Base-by-base conservation (phyloP, 1,139 yeast species). In the Entelexis sorbosivorans region DNA sequence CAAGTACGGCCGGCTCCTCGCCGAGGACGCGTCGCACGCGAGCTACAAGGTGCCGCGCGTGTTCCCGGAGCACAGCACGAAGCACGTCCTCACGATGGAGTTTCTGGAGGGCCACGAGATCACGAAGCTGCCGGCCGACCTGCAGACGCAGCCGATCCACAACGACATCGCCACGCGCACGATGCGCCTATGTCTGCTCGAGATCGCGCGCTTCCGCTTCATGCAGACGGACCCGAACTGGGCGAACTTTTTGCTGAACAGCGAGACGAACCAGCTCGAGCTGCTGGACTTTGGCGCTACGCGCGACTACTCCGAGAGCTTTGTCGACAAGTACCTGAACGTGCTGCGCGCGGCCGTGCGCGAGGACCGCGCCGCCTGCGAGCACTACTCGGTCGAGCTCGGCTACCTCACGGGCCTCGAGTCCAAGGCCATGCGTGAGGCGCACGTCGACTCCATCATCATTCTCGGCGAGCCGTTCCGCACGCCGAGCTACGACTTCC, bases 141-240 rank as follows among this genome's bases (percentile, higher is more conserved):
- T 74, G 56, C 96, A 87, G 67, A 48, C 35, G 5, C 56, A 50
- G 50, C 43, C 39, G 3, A 42, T 46, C 16, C 78, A 76, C 17
- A 78, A 84, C 17, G 81, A 76, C 56, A 82, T 91, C 55, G 95
- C 95, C 13, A 77, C 87, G 9, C 77, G 82, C 61, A 81, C 91
- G 55, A 84, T 93, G 96, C 76, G 87, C 58, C 73, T 91, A 46
- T 88, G 96, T 63, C 71, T 91, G 48, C 72, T 77, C 60, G 99
- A 91, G 67, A 83, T 93, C 63, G 87, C 87, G 32, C 72, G 77
- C 60, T 89, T 83, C 71, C 77, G 76, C 62, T 91, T 83, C 69
- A 91, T 91, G 99, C 99, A 91, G 69, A 89, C 98, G 1, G 99
- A 91, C 68, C 99, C 99, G 46, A 91, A 91, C 68, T 93, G 98